phyloP scores from a whole-genome alignment of 1,284 basidiomycete genomes.

The Cerrena zonata region DNA sequence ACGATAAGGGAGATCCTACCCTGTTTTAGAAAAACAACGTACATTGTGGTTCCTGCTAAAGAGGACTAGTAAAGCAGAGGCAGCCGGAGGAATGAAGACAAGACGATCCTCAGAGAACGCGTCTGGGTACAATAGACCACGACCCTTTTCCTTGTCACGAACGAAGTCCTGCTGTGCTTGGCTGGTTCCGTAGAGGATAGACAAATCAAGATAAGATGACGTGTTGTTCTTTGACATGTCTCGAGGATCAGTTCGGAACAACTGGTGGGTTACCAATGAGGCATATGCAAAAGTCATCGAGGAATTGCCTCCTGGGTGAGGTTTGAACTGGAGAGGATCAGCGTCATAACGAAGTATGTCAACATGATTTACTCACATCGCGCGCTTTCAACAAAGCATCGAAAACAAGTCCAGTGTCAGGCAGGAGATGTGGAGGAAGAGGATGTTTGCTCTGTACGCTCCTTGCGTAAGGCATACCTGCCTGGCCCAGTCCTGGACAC shows the following conservation, averaged over 20 bases:
- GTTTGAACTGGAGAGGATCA: conserved; percentile 7
- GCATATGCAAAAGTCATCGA: conserved; percentile 72
- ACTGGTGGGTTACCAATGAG: conserved; percentile 64
- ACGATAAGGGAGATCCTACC: background rate
- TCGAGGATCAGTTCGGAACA: conserved; percentile 56
- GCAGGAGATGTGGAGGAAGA: conserved; percentile 44
- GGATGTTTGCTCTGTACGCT: conserved; percentile 54
- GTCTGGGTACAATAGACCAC: conserved; percentile 14
- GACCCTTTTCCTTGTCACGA: conserved; percentile 12
- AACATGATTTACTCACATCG: conserved; percentile 23
- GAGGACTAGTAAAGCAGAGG: conserved; percentile 60
- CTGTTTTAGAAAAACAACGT: background rate
- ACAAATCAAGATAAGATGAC: conserved; percentile 72
- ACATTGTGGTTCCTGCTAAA: conserved; percentile 70
- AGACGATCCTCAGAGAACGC: conserved; percentile 15
- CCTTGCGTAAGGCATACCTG: conserved; percentile 69
- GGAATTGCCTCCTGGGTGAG: conserved; percentile 51
- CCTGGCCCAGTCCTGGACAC: conserved; percentile 67
- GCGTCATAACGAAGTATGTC: conserved; percentile 5
- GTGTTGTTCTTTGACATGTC: conserved; percentile 57
- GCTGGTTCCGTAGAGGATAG: conserved; percentile 59
- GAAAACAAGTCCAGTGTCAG: conserved; percentile 66
- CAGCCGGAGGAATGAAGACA: conserved; percentile 55
- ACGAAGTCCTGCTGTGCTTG: conserved; percentile 16
- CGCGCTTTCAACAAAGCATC: conserved; percentile 60